Evolutionary conservation across 352 stramenopile species (phyloP).

Genomic region (Pythium brassicae): DNA sequence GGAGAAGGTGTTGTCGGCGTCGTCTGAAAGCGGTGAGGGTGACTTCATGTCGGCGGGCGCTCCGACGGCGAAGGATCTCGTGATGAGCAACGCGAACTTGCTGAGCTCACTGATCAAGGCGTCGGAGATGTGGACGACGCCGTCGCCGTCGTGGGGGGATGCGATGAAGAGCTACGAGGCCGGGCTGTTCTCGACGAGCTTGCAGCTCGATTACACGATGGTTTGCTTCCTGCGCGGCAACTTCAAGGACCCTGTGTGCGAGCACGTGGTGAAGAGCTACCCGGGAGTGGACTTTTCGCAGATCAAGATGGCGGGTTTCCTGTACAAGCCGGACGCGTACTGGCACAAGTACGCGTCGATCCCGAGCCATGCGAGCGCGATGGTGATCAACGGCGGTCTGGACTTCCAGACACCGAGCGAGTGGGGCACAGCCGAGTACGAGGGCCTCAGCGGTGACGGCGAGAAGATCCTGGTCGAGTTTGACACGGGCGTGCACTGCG

Average conservation of each 20-base stretch:
- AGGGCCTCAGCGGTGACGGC: conserved; percentile 10
- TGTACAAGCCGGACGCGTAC: conserved; percentile 29
- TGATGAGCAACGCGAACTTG: conserved; percentile 12
- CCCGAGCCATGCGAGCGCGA: conserved; percentile 14
- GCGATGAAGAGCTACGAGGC: conserved; percentile 4
- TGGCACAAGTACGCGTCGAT: conserved; percentile 21
- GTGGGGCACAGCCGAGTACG: conserved; percentile 14
- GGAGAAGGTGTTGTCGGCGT: not conserved
- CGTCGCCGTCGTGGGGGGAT: conserved; percentile 17
- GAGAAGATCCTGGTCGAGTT: conserved; percentile 17
- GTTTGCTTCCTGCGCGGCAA: conserved; percentile 18
- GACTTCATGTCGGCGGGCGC: not conserved
- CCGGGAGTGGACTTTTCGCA: conserved; percentile 2
- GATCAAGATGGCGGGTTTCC: conserved; percentile 8
- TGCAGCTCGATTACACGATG: not conserved
- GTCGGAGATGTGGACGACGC: conserved; percentile 22
- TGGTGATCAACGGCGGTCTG: conserved; percentile 26
- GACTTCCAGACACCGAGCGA: conserved; percentile 25
- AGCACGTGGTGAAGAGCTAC: not conserved
- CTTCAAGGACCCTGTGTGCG: conserved; percentile 14
- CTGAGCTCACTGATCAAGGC: conserved; percentile 21
- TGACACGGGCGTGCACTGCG: conserved; percentile 1
- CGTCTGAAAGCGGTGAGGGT: not conserved
- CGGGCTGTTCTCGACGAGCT: conserved; percentile 12
- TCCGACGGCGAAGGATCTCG: conserved; percentile 8